Percentiles rank a stretch among this genome's conserved stretches.
These are phyloP conservation scores for Tulasnella sp. DNA, from an alignment of 768 basidiomycete genomes.

Conservation along the genomic window DNA sequence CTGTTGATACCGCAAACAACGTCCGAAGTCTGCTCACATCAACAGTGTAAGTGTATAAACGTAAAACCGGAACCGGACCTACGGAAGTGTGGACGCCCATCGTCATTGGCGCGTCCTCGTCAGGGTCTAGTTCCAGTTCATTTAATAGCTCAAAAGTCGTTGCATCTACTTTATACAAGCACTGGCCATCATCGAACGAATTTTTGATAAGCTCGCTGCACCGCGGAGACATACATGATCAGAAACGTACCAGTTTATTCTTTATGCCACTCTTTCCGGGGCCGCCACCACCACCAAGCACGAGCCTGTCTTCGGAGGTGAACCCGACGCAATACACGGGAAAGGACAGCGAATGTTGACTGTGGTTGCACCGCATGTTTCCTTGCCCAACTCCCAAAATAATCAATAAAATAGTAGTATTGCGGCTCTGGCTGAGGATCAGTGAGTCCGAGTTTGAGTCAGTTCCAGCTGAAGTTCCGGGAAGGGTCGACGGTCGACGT, in stretches of 20 bases:
- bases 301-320: constrained; percentile 51
- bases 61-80: constrained; percentile 17
- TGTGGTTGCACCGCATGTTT: constrained; percentile 69
- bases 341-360: constrained; percentile 63
- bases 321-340: constrained; percentile 85
- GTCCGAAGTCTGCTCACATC: constrained; percentile 25
- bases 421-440: no score
- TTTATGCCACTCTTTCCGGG: constrained; percentile 78
- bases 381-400: no score
- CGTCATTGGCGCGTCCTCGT: constrained; percentile 96
- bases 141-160: constrained; percentile 42
- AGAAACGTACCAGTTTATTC: constrained; percentile 70
- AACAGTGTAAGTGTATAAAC: not conserved
- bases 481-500: no score
- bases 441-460: no score
- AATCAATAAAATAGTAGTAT: no score
- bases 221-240: not conserved
- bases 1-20: constrained; percentile 86
- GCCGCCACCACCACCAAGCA: constrained; percentile 82
- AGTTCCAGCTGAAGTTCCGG: no score
- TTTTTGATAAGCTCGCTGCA: not conserved
- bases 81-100: constrained; percentile 61
- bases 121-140: constrained; percentile 63
- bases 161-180: constrained; percentile 47
- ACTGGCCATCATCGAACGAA: constrained; percentile 30